A percentile compares a stretch with the other conserved stretches of the same genome.
Evolutionary conservation across 2,329 filamentous ascomycete genomes (phyloP).

Genomic region (Colletotrichum kahawae): DNA sequence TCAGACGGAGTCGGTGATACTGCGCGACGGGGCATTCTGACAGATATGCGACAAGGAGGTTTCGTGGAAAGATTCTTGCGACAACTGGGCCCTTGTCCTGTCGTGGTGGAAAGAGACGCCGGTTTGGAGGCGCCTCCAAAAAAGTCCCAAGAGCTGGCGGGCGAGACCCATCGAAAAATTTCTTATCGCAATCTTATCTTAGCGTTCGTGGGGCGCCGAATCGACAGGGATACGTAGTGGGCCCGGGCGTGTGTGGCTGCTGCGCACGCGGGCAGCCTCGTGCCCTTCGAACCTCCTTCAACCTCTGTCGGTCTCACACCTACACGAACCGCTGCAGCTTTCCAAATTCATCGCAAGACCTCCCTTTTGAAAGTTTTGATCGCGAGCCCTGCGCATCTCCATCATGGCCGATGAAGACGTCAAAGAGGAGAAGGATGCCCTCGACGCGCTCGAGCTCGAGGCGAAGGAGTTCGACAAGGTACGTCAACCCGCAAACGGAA

Average conservation of each 20-base stretch:
- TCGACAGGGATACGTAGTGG: neutral
- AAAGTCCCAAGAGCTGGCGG: neutral
- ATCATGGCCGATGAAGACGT: slow-evolving; percentile 41
- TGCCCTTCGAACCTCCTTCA: neutral
- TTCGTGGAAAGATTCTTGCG: neutral
- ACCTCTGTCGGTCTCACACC: neutral
- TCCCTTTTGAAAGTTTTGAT: neutral
- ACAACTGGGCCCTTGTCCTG: neutral
- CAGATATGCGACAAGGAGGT: neutral
- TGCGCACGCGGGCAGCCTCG: slow-evolving; percentile 2
- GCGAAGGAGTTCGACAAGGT: slow-evolving; percentile 92
- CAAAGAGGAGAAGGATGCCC: slow-evolving; percentile 72
- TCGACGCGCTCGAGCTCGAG: slow-evolving; percentile 82
- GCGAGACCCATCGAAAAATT: slow-evolving; percentile 19
- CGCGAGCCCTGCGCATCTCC: neutral
- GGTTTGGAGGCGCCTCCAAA: neutral
- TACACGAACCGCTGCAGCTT: neutral
- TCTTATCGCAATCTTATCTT: slow-evolving; percentile 24
- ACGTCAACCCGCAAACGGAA: slow-evolving; percentile 11
- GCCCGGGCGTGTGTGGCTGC: neutral
- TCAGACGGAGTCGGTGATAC: slow-evolving; percentile 86
- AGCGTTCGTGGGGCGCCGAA: neutral
- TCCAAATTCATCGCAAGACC: neutral
- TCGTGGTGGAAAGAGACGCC: neutral
- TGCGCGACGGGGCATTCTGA: slow-evolving; percentile 71